Evolutionary conservation across 495 filamentous ascomycete species (phyloP).

Genomic region (Cryomyces minteri): DNA sequence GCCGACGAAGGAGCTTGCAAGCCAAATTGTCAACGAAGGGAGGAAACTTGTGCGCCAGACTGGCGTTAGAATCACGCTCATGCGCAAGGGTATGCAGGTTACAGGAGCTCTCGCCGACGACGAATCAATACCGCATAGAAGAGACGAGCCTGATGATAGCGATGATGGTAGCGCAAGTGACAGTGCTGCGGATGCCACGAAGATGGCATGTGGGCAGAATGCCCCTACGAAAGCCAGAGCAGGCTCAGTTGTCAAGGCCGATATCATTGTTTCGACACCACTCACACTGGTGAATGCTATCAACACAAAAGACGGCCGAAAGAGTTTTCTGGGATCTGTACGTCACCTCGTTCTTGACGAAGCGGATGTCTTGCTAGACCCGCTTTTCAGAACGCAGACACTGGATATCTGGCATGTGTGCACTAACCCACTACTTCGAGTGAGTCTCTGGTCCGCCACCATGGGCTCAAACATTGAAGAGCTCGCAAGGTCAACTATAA

Average conservation of each 20-base stretch:
- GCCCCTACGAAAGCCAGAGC: conserved; percentile 6
- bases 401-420: conserved; percentile 70
- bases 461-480: conserved; percentile 88
- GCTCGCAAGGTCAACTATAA: conserved; percentile 43
- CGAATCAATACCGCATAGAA: background rate
- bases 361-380: conserved; percentile 85
- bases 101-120: conserved; percentile 24
- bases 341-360: conserved; percentile 71
- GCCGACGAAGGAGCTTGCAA: conserved; percentile 80
- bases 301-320: conserved; percentile 22
- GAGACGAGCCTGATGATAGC: conserved; percentile 10
- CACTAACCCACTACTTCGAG: conserved; percentile 41
- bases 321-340: conserved; percentile 40
- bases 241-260: conserved; percentile 33
- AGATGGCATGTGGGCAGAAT: conserved; percentile 18
- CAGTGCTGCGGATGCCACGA: conserved; percentile 20
- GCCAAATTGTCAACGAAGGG: conserved; percentile 85
- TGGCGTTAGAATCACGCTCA: conserved; percentile 58
- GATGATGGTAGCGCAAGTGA: conserved; percentile 17
- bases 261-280: conserved; percentile 83
- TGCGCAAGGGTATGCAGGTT: conserved; percentile 69
- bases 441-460: conserved; percentile 86
- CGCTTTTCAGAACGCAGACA: conserved; percentile 79
- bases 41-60: conserved; percentile 63
- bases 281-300: conserved; percentile 59